These are phyloP conservation scores for Paecilomyces niveus DNA, from an alignment of 2,329 filamentous ascomycete species.

Conservation along the genomic window DNA sequence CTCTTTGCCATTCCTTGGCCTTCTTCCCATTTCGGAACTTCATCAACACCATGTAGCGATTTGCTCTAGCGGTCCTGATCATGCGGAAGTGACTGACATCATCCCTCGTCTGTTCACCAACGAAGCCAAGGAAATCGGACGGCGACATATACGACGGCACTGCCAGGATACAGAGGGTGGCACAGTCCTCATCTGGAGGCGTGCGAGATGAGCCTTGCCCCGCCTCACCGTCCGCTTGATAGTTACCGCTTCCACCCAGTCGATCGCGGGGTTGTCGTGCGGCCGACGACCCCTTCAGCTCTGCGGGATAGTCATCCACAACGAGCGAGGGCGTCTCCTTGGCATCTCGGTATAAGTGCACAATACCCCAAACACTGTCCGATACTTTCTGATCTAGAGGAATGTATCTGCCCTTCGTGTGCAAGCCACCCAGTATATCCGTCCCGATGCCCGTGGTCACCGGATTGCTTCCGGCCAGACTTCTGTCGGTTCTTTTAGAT, in stretches of 20 bases:
- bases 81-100: conserved; percentile 91
- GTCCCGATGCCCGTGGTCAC: conserved; percentile 45
- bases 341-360: conserved; percentile 85
- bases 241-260: conserved; percentile 15
- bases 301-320: conserved; percentile 39
- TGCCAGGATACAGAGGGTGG: conserved; percentile 84
- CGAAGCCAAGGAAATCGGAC: conserved; percentile 82
- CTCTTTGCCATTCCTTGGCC: conserved; percentile 71
- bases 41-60: conserved; percentile 91
- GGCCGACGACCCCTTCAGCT: conserved; percentile 31
- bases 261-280: conserved; percentile 21
- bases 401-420: conserved; percentile 75
- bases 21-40: conserved; percentile 74
- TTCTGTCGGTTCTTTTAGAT: conserved; percentile 14
- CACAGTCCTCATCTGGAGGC: conserved; percentile 55
- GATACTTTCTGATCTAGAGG: conserved; percentile 64
- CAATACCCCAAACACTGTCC: conserved; percentile 82
- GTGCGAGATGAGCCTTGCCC: conserved; percentile 9
- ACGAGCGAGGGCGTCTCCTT: conserved; percentile 60
- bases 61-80: conserved; percentile 81
- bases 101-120: conserved; percentile 78
- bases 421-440: conserved; percentile 54
- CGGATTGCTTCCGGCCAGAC: conserved; percentile 25
- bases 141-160: conserved; percentile 92
- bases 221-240: conserved; percentile 3